These are phyloP conservation scores for Leccinum broughii DNA, from an alignment of 768 basidiomycete species.

Conservation along the genomic window DNA sequence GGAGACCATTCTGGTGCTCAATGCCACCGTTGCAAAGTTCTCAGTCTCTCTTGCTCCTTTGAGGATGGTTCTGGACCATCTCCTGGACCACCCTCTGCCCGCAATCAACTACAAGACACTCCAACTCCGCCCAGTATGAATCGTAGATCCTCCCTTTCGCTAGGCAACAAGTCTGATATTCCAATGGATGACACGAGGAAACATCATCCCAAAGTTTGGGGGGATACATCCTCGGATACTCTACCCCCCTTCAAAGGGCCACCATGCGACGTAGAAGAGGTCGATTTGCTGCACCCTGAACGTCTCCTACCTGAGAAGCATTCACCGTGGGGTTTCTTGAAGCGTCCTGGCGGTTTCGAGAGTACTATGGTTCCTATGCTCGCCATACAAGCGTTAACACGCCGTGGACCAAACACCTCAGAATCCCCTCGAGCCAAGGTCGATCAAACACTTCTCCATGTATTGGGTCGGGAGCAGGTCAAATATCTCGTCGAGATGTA, in stretches of 20 bases:
- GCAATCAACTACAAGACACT: slow-evolving; percentile 22
- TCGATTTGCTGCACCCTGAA: slow-evolving; percentile 35
- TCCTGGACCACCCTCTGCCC: slow-evolving; percentile 18
- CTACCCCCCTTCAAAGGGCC: slow-evolving; percentile 22
- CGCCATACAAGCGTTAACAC: slow-evolving; percentile 44
- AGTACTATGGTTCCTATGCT: slow-evolving; percentile 48
- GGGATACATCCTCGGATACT: slow-evolving; percentile 11
- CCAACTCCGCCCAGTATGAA: slow-evolving; percentile 21
- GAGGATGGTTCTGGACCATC: slow-evolving; percentile 32
- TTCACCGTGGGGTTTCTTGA: slow-evolving; percentile 41
- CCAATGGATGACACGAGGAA: slow-evolving; percentile 25
- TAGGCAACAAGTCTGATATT: slow-evolving; percentile 22
- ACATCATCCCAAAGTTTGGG: slow-evolving; percentile 23
- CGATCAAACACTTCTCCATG: slow-evolving; percentile 30
- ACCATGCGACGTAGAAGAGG: slow-evolving; percentile 25
- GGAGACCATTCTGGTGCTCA: slow-evolving; percentile 36
- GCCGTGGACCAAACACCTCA: slow-evolving; percentile 22
- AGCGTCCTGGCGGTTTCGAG: slow-evolving; percentile 39
- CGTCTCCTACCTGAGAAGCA: slow-evolving; percentile 37
- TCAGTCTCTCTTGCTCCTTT: slow-evolving; percentile 47
- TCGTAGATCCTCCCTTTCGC: slow-evolving; percentile 25
- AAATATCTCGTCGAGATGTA: slow-evolving; percentile 42
- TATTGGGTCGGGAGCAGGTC: slow-evolving; percentile 38
- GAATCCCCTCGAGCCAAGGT: slow-evolving; percentile 27
- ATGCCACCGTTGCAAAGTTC: slow-evolving; percentile 53